Percentiles rank a stretch among this genome's conserved stretches.
These are phyloP conservation scores for Eucalyptus cloeziana DNA, from an alignment of 345 rosid species.

Conservation along the genomic window DNA sequence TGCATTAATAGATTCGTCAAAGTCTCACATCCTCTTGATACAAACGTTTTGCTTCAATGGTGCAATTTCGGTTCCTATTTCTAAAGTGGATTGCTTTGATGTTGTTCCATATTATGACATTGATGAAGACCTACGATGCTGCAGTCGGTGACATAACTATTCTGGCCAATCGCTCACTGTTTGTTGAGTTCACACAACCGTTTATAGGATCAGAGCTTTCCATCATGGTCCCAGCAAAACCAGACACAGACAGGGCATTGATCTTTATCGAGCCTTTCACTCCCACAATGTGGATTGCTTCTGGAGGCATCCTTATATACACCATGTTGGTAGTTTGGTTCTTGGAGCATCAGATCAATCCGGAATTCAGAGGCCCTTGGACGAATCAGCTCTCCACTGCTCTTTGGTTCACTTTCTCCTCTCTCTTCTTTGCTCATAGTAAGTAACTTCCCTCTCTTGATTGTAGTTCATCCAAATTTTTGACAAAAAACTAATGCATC, in stretches of 20 bases:
- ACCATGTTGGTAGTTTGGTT: conserved; percentile 37
- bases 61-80: not conserved
- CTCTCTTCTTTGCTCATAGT: conserved; percentile 51
- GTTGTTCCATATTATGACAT: not conserved
- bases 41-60: not conserved
- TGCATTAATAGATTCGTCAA: not conserved
- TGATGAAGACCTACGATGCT: conserved; percentile 29
- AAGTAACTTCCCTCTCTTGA: not conserved
- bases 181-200: conserved; percentile 42
- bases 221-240: conserved; percentile 24
- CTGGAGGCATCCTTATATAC: conserved; percentile 22
- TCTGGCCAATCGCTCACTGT: conserved; percentile 7
- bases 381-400: conserved; percentile 23
- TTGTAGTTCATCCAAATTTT: not conserved
- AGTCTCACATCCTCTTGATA: not conserved
- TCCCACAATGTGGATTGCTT: conserved; percentile 30
- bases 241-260: conserved; percentile 10
- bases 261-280: conserved; percentile 42
- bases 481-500: not conserved
- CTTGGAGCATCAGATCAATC: conserved; percentile 23
- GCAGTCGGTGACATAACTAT: conserved; percentile 46
- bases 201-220: conserved; percentile 38
- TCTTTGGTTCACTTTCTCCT: conserved; percentile 32
- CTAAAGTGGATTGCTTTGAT: not conserved
- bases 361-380: conserved; percentile 23